Evolutionary conservation across 306 rosid genomes (phyloP).

Genomic region (Lathyrus aphaca): DNA sequence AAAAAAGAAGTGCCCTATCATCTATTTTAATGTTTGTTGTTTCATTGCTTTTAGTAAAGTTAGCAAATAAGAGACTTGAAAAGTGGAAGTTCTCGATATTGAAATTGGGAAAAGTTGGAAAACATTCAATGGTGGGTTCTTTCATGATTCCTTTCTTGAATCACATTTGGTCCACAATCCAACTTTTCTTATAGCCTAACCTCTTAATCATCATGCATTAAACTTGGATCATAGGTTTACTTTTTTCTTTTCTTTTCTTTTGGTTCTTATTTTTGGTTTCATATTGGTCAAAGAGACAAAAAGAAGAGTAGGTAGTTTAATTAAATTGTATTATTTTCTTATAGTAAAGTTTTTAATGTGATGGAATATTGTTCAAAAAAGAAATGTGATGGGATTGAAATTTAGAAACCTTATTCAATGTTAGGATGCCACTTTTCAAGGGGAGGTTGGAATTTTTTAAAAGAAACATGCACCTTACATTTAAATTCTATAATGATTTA

Average conservation of each 20-base stretch:
- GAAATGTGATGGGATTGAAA: background rate
- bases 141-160: slow-evolving; percentile 55
- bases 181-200: slow-evolving; percentile 30
- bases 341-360: slow-evolving; percentile 24
- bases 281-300: slow-evolving; percentile 50
- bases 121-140: slow-evolving; percentile 61
- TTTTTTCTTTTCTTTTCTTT: background rate
- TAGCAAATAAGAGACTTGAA: slow-evolving; percentile 67
- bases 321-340: background rate
- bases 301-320: slow-evolving; percentile 38
- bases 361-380: background rate
- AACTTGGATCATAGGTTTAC: slow-evolving; percentile 41
- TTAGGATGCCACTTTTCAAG: slow-evolving; percentile 4
- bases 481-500: too few species aligned
- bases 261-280: slow-evolving; percentile 31
- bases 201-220: slow-evolving; percentile 49
- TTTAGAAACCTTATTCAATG: background rate
- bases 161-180: slow-evolving; percentile 48
- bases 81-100: slow-evolving; percentile 55
- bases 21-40: slow-evolving; percentile 39
- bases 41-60: slow-evolving; percentile 74
- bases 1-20: slow-evolving; percentile 49
- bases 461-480: too few species aligned
- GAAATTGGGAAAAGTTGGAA: slow-evolving; percentile 76
- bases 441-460: background rate